These are phyloP conservation scores for Pyrenophora graminea DNA, from an alignment of 2,329 filamentous ascomycete species.

Conservation along the genomic window DNA sequence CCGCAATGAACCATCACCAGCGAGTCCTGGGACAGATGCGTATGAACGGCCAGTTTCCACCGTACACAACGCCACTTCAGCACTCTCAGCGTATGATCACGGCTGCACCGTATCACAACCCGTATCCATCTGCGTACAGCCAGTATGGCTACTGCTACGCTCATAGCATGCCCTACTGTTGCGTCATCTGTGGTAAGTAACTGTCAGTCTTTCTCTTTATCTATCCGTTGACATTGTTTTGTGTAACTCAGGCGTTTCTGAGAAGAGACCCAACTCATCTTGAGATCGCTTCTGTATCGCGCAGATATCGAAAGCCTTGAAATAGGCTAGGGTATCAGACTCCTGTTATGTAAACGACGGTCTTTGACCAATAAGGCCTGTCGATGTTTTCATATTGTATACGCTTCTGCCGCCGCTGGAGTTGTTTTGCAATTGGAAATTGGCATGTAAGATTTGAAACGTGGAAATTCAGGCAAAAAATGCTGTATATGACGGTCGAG, in stretches of 20 bases:
- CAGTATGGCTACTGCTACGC: conserved; percentile 15
- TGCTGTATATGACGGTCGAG: too few species aligned
- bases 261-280: neutral
- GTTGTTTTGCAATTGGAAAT: too few species aligned
- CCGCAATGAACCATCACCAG: conserved; percentile 24
- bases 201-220: neutral
- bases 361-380: too few species aligned
- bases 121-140: conserved; percentile 14
- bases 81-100: neutral
- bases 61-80: neutral
- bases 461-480: too few species aligned
- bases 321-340: too few species aligned
- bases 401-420: too few species aligned
- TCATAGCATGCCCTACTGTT: conserved; percentile 19
- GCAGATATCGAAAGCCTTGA: too few species aligned
- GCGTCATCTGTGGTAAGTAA: conserved; percentile 15
- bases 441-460: too few species aligned
- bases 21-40: conserved; percentile 14
- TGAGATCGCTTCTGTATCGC: neutral
- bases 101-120: neutral
- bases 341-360: too few species aligned
- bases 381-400: too few species aligned
- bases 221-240: neutral
- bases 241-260: neutral
- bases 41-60: neutral